Evolutionary conservation across 441 rosid genomes (phyloP).

Genomic region (Gossypium schwendimanii): DNA sequence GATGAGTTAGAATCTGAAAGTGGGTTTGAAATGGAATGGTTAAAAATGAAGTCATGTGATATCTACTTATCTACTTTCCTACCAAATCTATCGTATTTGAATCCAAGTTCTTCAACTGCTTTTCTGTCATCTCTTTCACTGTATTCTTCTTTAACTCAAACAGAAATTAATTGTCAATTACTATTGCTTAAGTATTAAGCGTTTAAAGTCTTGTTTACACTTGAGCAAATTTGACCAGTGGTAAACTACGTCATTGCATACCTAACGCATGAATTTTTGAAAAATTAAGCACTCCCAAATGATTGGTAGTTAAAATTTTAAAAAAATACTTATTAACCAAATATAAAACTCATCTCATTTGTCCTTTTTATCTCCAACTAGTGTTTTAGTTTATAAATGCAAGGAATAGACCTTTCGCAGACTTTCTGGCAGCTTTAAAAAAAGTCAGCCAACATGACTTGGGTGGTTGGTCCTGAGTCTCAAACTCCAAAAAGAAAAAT

Average conservation of each 20-base stretch:
- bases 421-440: not conserved
- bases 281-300: no score
- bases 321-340: no score
- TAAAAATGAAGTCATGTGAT: not conserved
- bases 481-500: not conserved
- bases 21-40: not conserved
- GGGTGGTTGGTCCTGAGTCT: not conserved
- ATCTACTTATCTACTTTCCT: not conserved
- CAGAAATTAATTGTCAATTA: not conserved
- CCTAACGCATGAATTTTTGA: not conserved
- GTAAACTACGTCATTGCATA: slow-evolving; percentile 10
- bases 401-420: not conserved
- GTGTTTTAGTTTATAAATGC: not conserved
- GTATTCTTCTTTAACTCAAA: not conserved
- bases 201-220: slow-evolving; percentile 12
- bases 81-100: slow-evolving; percentile 14
- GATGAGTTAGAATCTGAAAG: not conserved
- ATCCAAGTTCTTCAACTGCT: slow-evolving; percentile 11
- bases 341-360: not conserved
- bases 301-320: not conserved
- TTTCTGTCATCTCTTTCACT: not conserved
- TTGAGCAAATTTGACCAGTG: slow-evolving; percentile 10
- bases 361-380: slow-evolving; percentile 2
- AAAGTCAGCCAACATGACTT: slow-evolving; percentile 6
- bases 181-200: not conserved